phyloP scores from a whole-genome alignment of 306 rosid genomes.

The Sindora glabra region DNA sequence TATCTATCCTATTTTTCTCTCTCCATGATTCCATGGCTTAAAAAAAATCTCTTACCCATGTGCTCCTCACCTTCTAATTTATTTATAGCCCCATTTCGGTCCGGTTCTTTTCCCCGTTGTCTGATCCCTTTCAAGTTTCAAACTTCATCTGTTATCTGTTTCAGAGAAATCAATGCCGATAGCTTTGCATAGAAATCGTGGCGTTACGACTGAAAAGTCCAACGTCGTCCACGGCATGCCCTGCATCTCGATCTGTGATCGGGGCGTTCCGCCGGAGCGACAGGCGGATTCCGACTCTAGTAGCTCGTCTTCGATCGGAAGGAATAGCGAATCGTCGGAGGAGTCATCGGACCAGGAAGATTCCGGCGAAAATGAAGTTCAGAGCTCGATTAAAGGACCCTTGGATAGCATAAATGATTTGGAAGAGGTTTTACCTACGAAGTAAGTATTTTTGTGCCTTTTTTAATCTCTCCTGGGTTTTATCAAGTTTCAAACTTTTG shows the following conservation, averaged over 20 bases:
- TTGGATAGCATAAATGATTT: conserved; percentile 56
- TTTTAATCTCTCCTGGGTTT: no score
- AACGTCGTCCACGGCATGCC: conserved; percentile 31
- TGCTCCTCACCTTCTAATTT: conserved; percentile 24
- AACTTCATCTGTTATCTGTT: not conserved
- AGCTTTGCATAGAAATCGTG: conserved; percentile 23
- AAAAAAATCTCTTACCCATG: conserved; percentile 43
- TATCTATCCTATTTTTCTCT: not conserved
- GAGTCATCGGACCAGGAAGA: conserved; percentile 53
- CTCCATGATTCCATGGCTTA: conserved; percentile 11
- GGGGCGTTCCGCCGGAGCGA: conserved; percentile 15
- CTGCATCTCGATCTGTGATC: conserved; percentile 40
- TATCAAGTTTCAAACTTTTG: no score
- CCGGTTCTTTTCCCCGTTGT: not conserved
- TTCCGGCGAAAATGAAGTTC: conserved; percentile 43
- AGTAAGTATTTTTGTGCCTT: conserved; percentile 30
- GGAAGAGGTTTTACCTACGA: conserved; percentile 58
- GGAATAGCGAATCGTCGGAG: conserved; percentile 44
- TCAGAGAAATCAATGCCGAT: conserved; percentile 45
- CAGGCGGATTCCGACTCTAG: conserved; percentile 48
- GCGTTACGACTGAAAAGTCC: conserved; percentile 26
- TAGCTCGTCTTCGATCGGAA: conserved; percentile 54
- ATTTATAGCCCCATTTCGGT: conserved; percentile 17
- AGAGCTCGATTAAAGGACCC: conserved; percentile 53
- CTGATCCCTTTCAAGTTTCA: not conserved